Percentiles rank a stretch among this genome's conserved stretches.
These are phyloP conservation scores for Artemisia tridentata DNA, from an alignment of 129 eudicot species.

Conservation along the genomic window DNA sequence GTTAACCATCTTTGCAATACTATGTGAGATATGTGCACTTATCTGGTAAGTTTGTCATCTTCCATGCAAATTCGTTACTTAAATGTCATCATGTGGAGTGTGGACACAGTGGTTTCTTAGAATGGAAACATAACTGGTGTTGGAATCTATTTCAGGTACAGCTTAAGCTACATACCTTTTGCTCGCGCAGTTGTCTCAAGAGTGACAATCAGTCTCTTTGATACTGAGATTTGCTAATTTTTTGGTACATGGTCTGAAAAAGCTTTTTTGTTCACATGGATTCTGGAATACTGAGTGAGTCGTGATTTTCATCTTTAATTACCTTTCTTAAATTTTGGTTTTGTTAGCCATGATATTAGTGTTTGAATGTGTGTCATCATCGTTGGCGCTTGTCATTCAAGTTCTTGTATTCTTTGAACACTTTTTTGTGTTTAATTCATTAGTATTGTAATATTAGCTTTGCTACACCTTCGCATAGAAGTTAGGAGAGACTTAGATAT, in stretches of 20 bases:
- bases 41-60: conserved; percentile 56
- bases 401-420: conserved; percentile 6
- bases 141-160: conserved; percentile 70
- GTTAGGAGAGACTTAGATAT: background rate
- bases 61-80: conserved; percentile 8
- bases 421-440: background rate
- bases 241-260: conserved; percentile 5
- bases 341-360: background rate
- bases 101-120: background rate
- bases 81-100: conserved; percentile 6
- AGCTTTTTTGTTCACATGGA: conserved; percentile 1
- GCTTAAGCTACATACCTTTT: conserved; percentile 89
- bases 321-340: conserved; percentile 7
- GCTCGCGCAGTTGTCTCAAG: conserved; percentile 74
- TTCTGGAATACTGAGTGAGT: background rate
- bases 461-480: background rate
- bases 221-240: conserved; percentile 57
- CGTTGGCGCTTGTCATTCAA: background rate
- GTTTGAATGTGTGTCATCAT: background rate
- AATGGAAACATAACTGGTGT: conserved; percentile 13
- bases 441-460: background rate
- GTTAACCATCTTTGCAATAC: conserved; percentile 70
- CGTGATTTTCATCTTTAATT: conserved; percentile 2
- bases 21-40: conserved; percentile 89
- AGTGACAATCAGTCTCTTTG: conserved; percentile 74